Conservation (phyloP, 371 early-diverging fungal genomes). For the Vairimorpha apis region DNA sequence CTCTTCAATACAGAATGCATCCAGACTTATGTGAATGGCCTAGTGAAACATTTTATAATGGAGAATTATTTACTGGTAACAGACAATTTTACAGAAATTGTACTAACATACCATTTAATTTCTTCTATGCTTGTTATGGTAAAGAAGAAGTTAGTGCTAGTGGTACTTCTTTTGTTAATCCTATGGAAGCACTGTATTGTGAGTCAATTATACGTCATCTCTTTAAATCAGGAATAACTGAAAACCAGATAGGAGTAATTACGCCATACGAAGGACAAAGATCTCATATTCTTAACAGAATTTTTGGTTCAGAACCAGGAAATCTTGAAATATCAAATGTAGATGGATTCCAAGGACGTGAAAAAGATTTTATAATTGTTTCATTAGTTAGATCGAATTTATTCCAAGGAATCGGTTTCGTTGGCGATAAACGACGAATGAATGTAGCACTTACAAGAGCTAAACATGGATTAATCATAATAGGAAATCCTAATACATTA, state of each 20-base stretch:
- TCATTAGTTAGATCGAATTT: slow-evolving; percentile 90
- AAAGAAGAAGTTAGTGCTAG: slow-evolving; percentile 86
- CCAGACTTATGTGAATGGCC: slow-evolving; percentile 90
- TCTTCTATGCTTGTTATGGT: slow-evolving; percentile 81
- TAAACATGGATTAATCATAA: slow-evolving; percentile 80
- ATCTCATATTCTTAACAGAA: slow-evolving; percentile 70
- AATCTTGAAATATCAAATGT: slow-evolving; percentile 92
- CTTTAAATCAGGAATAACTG: slow-evolving; percentile 74
- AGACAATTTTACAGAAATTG: slow-evolving; percentile 73
- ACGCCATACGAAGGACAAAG: slow-evolving; percentile 98
- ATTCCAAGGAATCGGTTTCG: slow-evolving; percentile 85
- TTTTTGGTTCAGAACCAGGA: slow-evolving; percentile 83
- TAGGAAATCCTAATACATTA: slow-evolving; percentile 88
- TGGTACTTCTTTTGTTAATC: slow-evolving; percentile 88
- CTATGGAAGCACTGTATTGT: slow-evolving; percentile 73
- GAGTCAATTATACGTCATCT: slow-evolving; percentile 86
- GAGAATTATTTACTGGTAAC: slow-evolving; percentile 68
- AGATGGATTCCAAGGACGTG: slow-evolving; percentile 98
- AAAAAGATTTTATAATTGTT: slow-evolving; percentile 95
- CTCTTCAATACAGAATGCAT: slow-evolving; percentile 97
- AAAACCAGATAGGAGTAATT: slow-evolving; percentile 89
- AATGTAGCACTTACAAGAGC: slow-evolving; percentile 94
- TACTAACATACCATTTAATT: slow-evolving; percentile 91
- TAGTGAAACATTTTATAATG: slow-evolving; percentile 94
- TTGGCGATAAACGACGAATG: slow-evolving; percentile 85